Conservation (phyloP, 768 basidiomycete genomes). For the Amanita molliuscula region DNA sequence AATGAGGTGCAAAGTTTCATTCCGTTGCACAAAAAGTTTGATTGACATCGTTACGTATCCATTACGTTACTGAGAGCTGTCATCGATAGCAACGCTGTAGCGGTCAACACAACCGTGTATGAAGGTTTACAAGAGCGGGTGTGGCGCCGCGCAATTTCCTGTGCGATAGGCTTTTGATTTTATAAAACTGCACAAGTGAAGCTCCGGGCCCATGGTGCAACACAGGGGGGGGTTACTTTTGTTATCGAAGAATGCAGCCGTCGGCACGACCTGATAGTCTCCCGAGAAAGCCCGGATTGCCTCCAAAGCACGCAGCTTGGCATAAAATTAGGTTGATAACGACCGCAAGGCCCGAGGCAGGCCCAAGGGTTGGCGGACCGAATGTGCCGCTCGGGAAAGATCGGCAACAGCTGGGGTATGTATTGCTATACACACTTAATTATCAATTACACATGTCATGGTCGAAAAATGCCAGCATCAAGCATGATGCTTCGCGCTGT, state of each 20-base stretch:
- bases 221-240: too few species aligned
- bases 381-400: neutral
- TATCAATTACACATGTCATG: neutral
- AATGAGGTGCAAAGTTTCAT: too few species aligned
- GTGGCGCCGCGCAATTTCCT: too few species aligned
- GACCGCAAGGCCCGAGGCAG: neutral
- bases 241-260: neutral
- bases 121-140: too few species aligned
- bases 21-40: too few species aligned
- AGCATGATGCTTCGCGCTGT: neutral
- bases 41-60: too few species aligned
- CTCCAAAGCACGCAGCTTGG: neutral
- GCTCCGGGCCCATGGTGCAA: too few species aligned
- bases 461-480: neutral
- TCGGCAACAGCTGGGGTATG: neutral
- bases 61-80: too few species aligned
- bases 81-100: too few species aligned
- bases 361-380: neutral
- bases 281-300: neutral
- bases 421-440: neutral
- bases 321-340: neutral
- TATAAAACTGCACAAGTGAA: too few species aligned
- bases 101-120: too few species aligned
- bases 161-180: too few species aligned
- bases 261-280: neutral